Evolutionary conservation across 2,329 filamentous ascomycete species (phyloP).

Genomic region (Aspergillus sergii): DNA sequence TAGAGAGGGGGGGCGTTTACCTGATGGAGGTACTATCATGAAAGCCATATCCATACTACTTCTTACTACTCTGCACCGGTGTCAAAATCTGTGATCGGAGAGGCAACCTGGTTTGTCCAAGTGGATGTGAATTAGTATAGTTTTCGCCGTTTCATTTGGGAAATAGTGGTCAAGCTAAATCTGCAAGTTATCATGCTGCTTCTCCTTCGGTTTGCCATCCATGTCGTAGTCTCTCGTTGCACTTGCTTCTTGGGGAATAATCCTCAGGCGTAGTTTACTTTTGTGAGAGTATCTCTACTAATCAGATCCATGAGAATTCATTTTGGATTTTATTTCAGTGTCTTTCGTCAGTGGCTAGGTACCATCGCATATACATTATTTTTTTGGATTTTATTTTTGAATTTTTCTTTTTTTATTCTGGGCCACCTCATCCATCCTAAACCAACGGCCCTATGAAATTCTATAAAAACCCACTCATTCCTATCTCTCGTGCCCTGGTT

Average conservation of each 20-base stretch:
- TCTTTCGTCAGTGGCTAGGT: neutral
- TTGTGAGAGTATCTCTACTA: neutral
- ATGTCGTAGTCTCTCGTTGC: neutral
- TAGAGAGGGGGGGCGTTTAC: neutral
- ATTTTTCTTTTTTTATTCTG: neutral
- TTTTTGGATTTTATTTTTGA: neutral
- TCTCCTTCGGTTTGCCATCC: neutral
- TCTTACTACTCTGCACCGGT: neutral
- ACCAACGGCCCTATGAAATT: neutral
- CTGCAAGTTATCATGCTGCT: neutral
- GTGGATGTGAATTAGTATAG: neutral
- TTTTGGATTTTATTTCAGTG: neutral
- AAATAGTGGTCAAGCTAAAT: neutral
- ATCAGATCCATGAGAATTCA: neutral
- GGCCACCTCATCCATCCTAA: neutral
- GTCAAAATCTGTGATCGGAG: neutral
- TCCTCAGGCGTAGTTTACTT: neutral
- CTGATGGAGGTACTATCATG: neutral
- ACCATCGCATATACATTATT: neutral
- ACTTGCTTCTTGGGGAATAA: conserved; percentile 3
- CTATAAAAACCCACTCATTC: neutral
- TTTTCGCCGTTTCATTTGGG: neutral
- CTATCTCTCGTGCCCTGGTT: neutral
- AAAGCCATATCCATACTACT: neutral
- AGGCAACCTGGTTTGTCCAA: neutral